phyloP scores from a whole-genome alignment of 306 rosid genomes.

The Inga oerstediana region DNA sequence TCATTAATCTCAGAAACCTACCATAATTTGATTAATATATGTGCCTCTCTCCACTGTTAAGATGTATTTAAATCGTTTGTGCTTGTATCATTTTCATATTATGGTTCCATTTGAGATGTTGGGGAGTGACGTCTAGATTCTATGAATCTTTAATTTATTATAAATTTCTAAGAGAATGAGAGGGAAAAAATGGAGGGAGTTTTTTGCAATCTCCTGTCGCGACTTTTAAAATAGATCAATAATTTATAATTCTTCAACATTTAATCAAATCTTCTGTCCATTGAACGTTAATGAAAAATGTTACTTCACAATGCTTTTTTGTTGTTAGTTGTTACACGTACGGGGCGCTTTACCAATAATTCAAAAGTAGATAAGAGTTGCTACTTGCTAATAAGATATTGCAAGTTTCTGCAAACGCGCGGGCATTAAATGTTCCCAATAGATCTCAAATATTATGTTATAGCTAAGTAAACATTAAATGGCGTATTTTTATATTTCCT shows the following conservation, averaged over 20 bases:
- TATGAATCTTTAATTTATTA: background rate
- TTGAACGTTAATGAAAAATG: background rate
- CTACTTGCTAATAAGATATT: background rate
- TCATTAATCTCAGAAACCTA: background rate
- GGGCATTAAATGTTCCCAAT: background rate
- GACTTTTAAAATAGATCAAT: no score
- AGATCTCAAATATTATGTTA: background rate
- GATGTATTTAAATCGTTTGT: background rate
- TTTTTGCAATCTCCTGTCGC: no score
- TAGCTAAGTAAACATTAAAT: background rate
- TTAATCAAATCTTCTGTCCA: background rate
- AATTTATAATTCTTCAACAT: no score
- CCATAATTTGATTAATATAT: background rate
- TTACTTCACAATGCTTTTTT: background rate
- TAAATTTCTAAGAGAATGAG: background rate
- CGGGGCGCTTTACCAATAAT: background rate
- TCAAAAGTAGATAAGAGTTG: background rate
- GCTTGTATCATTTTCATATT: background rate
- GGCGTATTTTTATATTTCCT: background rate
- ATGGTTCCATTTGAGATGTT: background rate
- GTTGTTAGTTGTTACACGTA: background rate
- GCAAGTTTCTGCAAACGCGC: background rate
- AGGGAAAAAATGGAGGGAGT: background rate
- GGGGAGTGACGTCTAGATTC: background rate
- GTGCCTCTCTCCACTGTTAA: background rate